These are phyloP conservation scores for Solioccasus polychromus DNA, from an alignment of 768 basidiomycete genomes.

Conservation along the genomic window DNA sequence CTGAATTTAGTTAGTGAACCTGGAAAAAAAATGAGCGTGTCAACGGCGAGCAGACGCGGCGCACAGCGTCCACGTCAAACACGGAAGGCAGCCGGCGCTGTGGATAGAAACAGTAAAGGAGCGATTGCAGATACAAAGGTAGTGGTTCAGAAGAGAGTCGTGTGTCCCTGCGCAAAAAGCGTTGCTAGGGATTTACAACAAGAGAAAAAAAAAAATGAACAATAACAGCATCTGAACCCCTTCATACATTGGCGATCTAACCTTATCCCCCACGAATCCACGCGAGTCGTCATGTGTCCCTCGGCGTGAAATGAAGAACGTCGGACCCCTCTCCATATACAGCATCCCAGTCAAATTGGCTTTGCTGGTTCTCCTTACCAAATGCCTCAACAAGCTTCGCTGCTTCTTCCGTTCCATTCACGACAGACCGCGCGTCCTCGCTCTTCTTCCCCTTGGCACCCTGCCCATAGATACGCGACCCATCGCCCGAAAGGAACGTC, in stretches of 20 bases:
- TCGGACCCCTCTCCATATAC: conserved; percentile 68
- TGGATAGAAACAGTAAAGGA: background rate
- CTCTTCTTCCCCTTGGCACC: conserved; percentile 64
- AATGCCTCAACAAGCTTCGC: conserved; percentile 56
- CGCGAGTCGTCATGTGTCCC: conserved; percentile 14
- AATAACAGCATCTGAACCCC: conserved; percentile 23
- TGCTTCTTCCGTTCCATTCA: conserved; percentile 49
- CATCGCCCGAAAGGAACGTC: conserved; percentile 60
- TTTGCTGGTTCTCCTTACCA: conserved; percentile 70
- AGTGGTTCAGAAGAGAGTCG: conserved; percentile 1
- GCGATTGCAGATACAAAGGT: background rate
- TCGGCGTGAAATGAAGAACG: conserved; percentile 53
- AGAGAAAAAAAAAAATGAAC: conserved; percentile 12
- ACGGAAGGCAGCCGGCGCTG: conserved; percentile 7
- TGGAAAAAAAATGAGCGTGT: conserved; percentile 1
- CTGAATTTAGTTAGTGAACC: conserved; percentile 1
- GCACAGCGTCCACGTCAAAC: background rate
- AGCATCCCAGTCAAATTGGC: conserved; percentile 67
- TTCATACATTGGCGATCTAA: conserved; percentile 22
- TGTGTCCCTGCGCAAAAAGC: background rate
- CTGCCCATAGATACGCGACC: conserved; percentile 63
- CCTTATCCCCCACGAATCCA: conserved; percentile 9
- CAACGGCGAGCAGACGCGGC: conserved; percentile 5
- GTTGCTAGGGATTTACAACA: conserved; percentile 27
- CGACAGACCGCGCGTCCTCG: conserved; percentile 51